Evolutionary conservation across 768 basidiomycete genomes (phyloP).

Genomic region (Termitomyces sp.): DNA sequence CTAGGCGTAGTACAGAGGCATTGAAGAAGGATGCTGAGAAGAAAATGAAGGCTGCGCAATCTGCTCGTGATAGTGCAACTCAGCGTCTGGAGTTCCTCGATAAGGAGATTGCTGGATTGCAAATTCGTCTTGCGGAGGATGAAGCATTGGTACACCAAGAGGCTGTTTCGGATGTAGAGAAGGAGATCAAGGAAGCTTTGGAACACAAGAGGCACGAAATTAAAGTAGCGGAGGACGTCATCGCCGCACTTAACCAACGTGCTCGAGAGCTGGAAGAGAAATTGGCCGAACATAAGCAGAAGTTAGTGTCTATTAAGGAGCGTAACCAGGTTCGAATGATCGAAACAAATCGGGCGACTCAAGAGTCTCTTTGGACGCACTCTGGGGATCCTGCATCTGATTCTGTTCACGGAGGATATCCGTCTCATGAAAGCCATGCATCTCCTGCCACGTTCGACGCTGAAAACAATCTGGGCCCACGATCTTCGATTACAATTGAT

Average conservation of each 20-base stretch:
- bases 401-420: conserved; percentile 10
- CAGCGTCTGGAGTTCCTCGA: conserved; percentile 55
- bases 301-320: conserved; percentile 52
- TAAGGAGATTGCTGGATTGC: conserved; percentile 52
- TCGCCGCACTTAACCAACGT: conserved; percentile 55
- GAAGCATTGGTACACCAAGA: conserved; percentile 39
- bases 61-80: conserved; percentile 54
- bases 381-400: not conserved
- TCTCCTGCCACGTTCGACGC: conserved; percentile 5
- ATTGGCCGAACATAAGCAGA: conserved; percentile 57
- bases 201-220: conserved; percentile 57
- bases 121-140: conserved; percentile 50
- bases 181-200: conserved; percentile 45
- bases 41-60: conserved; percentile 67
- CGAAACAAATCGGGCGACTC: conserved; percentile 23
- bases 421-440: conserved; percentile 10
- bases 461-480: conserved; percentile 5
- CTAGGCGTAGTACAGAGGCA: conserved; percentile 77
- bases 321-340: conserved; percentile 47
- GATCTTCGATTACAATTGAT: conserved; percentile 12
- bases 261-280: conserved; percentile 72
- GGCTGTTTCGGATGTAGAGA: conserved; percentile 45
- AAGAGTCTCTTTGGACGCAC: conserved; percentile 14
- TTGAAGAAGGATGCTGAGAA: conserved; percentile 84
- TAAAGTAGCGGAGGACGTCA: conserved; percentile 59